These are phyloP conservation scores for Graphium sp. DNA, from an alignment of 2,329 filamentous ascomycete species.

Conservation along the genomic window DNA sequence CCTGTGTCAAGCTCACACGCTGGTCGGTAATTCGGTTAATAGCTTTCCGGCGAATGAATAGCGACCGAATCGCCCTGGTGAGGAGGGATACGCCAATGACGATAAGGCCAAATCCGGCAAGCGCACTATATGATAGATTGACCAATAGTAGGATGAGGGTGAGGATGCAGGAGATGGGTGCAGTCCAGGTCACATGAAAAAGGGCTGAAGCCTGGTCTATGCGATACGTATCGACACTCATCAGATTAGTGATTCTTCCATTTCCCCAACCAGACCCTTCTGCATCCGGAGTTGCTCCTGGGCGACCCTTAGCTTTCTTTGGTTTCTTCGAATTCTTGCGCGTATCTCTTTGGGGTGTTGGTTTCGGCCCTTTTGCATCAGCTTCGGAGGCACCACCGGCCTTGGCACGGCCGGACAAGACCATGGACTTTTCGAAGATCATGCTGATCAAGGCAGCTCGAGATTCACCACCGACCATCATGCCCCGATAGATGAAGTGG, in stretches of 20 bases:
- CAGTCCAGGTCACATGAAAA: conserved; percentile 84
- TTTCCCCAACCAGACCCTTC: conserved; percentile 83
- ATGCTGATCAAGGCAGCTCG: conserved; percentile 68
- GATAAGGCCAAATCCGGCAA: conserved; percentile 74
- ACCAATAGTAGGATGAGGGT: conserved; percentile 67
- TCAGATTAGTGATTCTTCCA: conserved; percentile 78
- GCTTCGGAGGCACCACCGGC: conserved; percentile 49
- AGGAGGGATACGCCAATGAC: conserved; percentile 64
- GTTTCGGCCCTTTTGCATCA: conserved; percentile 19
- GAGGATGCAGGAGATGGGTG: conserved; percentile 61
- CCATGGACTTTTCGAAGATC: conserved; percentile 88
- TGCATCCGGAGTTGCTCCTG: conserved; percentile 45
- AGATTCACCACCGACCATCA: conserved; percentile 76
- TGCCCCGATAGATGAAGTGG: conserved; percentile 85
- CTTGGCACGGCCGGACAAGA: conserved; percentile 71
- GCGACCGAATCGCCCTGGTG: conserved; percentile 56
- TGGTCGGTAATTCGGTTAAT: conserved; percentile 95
- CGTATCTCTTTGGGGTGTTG: conserved; percentile 17
- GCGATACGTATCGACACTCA: conserved; percentile 91
- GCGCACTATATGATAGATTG: conserved; percentile 78
- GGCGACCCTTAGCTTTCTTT: conserved; percentile 18
- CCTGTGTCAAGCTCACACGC: conserved; percentile 78
- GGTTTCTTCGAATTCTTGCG: conserved; percentile 20
- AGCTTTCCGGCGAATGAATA: conserved; percentile 56
- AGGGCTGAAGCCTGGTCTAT: conserved; percentile 77